These are phyloP conservation scores for Middelhovenomyces tepae DNA, from an alignment of 805 yeast species.

Conservation along the genomic window DNA sequence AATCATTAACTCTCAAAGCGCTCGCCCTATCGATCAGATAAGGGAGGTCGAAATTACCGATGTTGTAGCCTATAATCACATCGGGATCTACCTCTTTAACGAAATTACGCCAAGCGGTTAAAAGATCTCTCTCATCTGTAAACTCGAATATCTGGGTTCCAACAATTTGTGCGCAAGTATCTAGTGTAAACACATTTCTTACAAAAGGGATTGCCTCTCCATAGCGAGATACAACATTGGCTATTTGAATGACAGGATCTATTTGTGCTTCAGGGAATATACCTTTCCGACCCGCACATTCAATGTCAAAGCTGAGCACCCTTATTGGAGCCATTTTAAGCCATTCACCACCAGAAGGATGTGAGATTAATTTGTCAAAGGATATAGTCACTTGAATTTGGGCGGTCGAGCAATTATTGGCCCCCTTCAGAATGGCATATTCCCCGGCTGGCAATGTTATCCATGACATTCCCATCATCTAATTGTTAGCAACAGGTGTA, in stretches of 20 bases:
- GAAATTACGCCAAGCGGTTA: slow-evolving; percentile 79
- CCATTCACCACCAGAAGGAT: slow-evolving; percentile 90
- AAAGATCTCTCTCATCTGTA: slow-evolving; percentile 71
- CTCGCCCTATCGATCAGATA: slow-evolving; percentile 81
- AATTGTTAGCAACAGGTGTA: background rate
- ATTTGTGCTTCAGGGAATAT: slow-evolving; percentile 89
- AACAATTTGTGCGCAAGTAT: slow-evolving; percentile 85
- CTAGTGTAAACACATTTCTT: slow-evolving; percentile 87
- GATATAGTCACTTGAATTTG: slow-evolving; percentile 75
- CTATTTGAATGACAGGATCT: slow-evolving; percentile 95
- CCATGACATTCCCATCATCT: slow-evolving; percentile 85
- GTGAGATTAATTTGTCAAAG: slow-evolving; percentile 63
- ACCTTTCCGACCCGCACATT: slow-evolving; percentile 97
- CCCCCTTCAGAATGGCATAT: slow-evolving; percentile 44
- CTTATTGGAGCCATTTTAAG: slow-evolving; percentile 88
- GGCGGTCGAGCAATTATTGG: slow-evolving; percentile 51
- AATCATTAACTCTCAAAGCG: slow-evolving; percentile 53
- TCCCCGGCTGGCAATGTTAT: slow-evolving; percentile 72
- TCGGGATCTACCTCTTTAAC: slow-evolving; percentile 84
- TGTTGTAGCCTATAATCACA: slow-evolving; percentile 93
- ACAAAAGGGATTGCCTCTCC: slow-evolving; percentile 87
- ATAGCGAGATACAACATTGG: slow-evolving; percentile 79
- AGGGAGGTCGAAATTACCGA: slow-evolving; percentile 91
- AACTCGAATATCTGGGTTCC: slow-evolving; percentile 83
- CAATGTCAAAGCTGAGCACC: slow-evolving; percentile 90